Evolutionary conservation across 2,329 filamentous ascomycete genomes (phyloP).

Genomic region (Microsporum canis): DNA sequence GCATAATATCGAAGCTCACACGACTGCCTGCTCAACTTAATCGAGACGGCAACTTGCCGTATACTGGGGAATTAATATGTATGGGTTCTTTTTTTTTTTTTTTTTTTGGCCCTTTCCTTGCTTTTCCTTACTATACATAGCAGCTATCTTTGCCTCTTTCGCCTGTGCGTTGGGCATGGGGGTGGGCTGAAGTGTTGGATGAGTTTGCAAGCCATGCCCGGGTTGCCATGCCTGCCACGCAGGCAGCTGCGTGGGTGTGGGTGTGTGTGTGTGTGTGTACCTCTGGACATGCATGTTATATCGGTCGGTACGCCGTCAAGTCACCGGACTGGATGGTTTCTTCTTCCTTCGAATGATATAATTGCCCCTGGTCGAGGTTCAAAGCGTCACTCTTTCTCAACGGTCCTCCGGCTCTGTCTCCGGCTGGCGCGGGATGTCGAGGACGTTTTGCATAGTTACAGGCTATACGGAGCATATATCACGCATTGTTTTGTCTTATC

Average conservation of each 20-base stretch:
- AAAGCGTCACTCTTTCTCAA: neutral
- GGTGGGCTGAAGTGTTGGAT: neutral
- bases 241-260: neutral
- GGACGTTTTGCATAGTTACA: neutral
- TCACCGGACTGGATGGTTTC: too few species aligned
- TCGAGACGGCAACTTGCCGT: neutral
- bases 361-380: neutral
- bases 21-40: conserved; percentile 1
- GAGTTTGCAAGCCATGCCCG: neutral
- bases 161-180: neutral
- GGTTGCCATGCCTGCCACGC: neutral
- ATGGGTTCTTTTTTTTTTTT: neutral
- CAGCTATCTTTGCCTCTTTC: neutral
- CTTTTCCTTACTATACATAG: neutral
- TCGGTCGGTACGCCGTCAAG: too few species aligned
- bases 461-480: neutral
- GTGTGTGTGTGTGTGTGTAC: too few species aligned
- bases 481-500: neutral
- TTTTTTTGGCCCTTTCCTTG: neutral
- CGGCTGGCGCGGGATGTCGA: neutral
- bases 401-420: neutral
- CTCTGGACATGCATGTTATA: too few species aligned
- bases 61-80: neutral
- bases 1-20: neutral
- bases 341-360: too few species aligned